Evolutionary conservation across 2,329 filamentous ascomycete genomes (phyloP).

Genomic region (Fusarium virguliforme): DNA sequence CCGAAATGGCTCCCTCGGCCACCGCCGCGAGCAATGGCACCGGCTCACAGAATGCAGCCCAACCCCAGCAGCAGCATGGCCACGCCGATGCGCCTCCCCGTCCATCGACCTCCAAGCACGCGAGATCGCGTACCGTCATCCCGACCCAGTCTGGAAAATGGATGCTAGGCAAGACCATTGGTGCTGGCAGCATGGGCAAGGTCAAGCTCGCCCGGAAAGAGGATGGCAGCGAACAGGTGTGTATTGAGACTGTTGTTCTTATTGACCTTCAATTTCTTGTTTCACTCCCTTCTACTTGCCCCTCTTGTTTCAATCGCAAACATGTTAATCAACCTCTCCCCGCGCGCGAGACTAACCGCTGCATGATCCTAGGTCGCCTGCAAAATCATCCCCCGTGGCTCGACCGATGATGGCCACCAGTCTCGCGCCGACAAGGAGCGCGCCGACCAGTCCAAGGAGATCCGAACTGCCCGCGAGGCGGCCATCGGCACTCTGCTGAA

Average conservation of each 20-base stretch:
- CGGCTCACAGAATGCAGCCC: constrained; percentile 67
- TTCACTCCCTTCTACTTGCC: constrained; percentile 28
- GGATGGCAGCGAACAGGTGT: constrained; percentile 91
- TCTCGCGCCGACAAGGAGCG: constrained; percentile 83
- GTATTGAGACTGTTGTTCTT: constrained; percentile 48
- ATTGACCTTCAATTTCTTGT: neutral
- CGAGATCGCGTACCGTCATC: constrained; percentile 83
- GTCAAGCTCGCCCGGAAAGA: constrained; percentile 95
- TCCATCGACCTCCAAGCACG: constrained; percentile 64
- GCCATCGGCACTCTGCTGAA: constrained; percentile 95
- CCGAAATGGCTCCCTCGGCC: constrained; percentile 68
- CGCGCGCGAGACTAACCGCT: constrained; percentile 36
- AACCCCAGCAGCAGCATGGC: constrained; percentile 57
- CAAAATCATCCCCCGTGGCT: constrained; percentile 95
- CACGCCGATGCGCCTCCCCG: constrained; percentile 57
- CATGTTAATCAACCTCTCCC: constrained; percentile 16
- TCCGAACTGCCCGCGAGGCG: constrained; percentile 93
- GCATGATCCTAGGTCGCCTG: constrained; percentile 78
- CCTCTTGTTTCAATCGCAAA: constrained; percentile 29
- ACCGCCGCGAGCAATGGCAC: constrained; percentile 69
- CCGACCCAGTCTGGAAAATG: constrained; percentile 92
- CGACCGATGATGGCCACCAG: constrained; percentile 86
- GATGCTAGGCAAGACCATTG: constrained; percentile 96
- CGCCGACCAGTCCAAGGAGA: constrained; percentile 96
- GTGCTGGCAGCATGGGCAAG: constrained; percentile 98